phyloP scores from a whole-genome alignment of 1,284 basidiomycete species.

The Filobasidium uniguttulatum region DNA sequence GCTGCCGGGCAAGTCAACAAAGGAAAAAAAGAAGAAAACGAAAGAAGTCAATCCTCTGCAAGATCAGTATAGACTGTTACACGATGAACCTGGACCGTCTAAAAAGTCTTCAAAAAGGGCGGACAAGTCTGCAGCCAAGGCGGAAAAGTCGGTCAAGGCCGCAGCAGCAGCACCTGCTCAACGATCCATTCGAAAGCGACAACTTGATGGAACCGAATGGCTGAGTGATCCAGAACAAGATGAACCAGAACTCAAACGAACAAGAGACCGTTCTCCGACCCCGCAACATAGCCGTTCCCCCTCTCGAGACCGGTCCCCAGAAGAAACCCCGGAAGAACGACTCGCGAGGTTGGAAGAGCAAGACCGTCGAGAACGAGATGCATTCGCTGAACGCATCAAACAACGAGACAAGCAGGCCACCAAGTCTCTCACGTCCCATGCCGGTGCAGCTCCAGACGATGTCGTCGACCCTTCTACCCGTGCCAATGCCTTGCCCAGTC shows the following conservation, averaged over 20 bases:
- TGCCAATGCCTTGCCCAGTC: constrained; percentile 60
- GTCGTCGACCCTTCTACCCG: constrained; percentile 74
- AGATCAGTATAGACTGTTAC: constrained; percentile 61
- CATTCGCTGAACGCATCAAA: constrained; percentile 76
- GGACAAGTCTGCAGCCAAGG: neutral
- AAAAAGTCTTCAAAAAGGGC: constrained; percentile 17
- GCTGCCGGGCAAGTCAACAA: constrained; percentile 52
- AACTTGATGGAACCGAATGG: constrained; percentile 57
- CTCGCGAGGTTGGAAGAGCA: constrained; percentile 60
- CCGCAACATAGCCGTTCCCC: constrained; percentile 11
- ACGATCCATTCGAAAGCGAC: constrained; percentile 16
- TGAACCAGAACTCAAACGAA: constrained; percentile 39
- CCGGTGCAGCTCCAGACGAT: constrained; percentile 60
- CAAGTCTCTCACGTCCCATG: constrained; percentile 86
- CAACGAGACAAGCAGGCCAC: constrained; percentile 71
- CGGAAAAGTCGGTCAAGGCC: constrained; percentile 1
- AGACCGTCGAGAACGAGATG: constrained; percentile 78
- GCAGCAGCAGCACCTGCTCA: constrained; percentile 13
- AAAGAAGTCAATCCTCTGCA: constrained; percentile 36
- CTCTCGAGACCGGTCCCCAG: constrained; percentile 44
- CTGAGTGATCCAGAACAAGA: constrained; percentile 75
- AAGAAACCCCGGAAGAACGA: constrained; percentile 52
- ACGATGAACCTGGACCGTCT: constrained; percentile 43
- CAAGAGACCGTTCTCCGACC: constrained; percentile 24
- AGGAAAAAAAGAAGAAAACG: constrained; percentile 49